These are phyloP conservation scores for Pyrrhoderma lamaoense DNA, from an alignment of 1,284 basidiomycete species.

Conservation along the genomic window DNA sequence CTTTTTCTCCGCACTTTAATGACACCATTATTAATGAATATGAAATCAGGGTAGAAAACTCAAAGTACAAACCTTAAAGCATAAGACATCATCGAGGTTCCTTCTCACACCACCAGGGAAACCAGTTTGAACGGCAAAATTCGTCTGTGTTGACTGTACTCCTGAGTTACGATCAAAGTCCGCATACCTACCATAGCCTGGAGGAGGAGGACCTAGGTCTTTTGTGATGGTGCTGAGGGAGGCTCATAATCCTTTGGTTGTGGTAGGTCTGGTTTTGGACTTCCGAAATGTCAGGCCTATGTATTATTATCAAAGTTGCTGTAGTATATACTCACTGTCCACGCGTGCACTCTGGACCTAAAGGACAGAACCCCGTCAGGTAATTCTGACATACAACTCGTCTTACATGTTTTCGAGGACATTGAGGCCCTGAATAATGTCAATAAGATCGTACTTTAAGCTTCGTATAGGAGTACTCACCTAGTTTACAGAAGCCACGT, in stretches of 20 bases:
- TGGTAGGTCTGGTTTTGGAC: conserved; percentile 70
- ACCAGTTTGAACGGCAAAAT: conserved; percentile 5
- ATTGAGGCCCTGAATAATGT: conserved; percentile 62
- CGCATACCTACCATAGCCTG: conserved; percentile 81
- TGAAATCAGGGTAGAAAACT: background rate
- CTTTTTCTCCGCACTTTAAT: conserved; percentile 75
- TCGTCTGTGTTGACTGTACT: conserved; percentile 23
- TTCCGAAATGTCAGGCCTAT: conserved; percentile 29
- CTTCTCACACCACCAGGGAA: conserved; percentile 41
- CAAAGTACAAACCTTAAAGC: conserved; percentile 71
- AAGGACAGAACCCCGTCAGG: conserved; percentile 92
- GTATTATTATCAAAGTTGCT: background rate
- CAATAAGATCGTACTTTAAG: background rate
- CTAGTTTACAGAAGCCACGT: conserved; percentile 90
- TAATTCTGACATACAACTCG: conserved; percentile 89
- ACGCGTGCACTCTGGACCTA: conserved; percentile 82
- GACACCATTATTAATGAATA: conserved; percentile 13
- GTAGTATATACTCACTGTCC: conserved; percentile 70
- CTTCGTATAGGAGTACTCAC: conserved; percentile 35
- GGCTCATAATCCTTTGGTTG: conserved; percentile 72
- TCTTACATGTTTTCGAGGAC: conserved; percentile 90
- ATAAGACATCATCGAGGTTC: conserved; percentile 81
- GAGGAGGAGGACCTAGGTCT: conserved; percentile 85
- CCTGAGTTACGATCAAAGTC: conserved; percentile 53
- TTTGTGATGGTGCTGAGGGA: conserved; percentile 66